Evolutionary conservation across 2,329 filamentous ascomycete genomes (phyloP).

Genomic region (Pyrenochaeta sp.): DNA sequence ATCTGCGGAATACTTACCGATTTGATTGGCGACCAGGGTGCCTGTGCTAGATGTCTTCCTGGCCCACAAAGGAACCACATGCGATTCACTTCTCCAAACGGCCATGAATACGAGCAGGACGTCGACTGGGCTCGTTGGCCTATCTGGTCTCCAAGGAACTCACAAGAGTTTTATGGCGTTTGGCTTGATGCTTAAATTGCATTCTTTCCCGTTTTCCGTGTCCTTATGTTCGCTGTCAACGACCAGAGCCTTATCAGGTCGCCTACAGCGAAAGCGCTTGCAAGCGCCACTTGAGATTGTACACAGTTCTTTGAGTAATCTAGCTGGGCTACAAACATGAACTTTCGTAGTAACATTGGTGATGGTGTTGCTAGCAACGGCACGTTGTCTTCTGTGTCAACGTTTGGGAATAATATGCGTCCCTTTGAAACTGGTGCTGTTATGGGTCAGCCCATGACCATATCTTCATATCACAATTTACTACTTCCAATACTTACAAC

Average conservation of each 20-base stretch:
- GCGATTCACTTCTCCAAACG: neutral
- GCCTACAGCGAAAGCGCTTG: neutral
- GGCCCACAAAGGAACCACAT: constrained; percentile 2
- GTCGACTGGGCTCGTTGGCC: constrained; percentile 23
- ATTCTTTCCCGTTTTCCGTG: neutral
- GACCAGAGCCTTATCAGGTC: neutral
- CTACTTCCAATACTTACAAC: neutral
- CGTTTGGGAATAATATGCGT: no score
- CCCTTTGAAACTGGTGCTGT: no score
- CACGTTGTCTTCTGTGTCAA: no score
- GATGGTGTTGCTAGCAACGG: no score
- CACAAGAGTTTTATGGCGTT: constrained; percentile 23
- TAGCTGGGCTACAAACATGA: no score
- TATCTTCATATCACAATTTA: neutral
- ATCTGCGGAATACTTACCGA: constrained; percentile 29
- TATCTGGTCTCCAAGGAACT: constrained; percentile 16
- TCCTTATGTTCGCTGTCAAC: neutral
- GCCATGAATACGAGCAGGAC: constrained; percentile 9
- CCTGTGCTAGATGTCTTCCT: constrained; percentile 23
- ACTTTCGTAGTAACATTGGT: no score
- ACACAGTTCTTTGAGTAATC: no score
- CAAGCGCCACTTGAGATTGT: neutral
- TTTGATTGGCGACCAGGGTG: constrained; percentile 13
- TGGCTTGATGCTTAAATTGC: constrained; percentile 25
- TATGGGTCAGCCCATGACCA: no score